phyloP scores from a whole-genome alignment of 2,329 filamentous ascomycete species.

The Colletotrichum liaoningense region DNA sequence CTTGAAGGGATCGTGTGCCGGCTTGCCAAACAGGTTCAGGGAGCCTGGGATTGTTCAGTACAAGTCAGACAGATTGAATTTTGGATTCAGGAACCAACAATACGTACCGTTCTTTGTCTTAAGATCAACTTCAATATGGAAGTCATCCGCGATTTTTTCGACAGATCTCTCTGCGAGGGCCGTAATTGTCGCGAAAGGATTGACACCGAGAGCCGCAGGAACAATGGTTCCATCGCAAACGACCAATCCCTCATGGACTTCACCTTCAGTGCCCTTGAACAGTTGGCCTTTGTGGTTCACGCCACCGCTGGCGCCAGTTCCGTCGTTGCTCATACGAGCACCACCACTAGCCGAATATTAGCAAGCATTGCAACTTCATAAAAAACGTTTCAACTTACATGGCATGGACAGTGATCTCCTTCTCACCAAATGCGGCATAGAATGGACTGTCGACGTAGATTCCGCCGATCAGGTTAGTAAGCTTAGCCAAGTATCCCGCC shows the following conservation, averaged over 20 bases:
- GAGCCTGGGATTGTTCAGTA: slow-evolving; percentile 40
- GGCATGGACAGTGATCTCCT: slow-evolving; percentile 74
- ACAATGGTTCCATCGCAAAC: slow-evolving; percentile 72
- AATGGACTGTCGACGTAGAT: slow-evolving; percentile 70
- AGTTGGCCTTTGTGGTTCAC: slow-evolving; percentile 72
- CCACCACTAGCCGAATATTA: slow-evolving; percentile 53
- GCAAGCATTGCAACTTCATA: not conserved
- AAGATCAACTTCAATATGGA: slow-evolving; percentile 55
- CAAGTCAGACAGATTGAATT: too few species aligned
- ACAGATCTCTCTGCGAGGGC: slow-evolving; percentile 75
- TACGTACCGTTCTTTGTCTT: slow-evolving; percentile 50
- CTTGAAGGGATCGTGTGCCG: slow-evolving; percentile 42
- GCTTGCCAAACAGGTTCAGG: slow-evolving; percentile 67
- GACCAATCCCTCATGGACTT: slow-evolving; percentile 68
- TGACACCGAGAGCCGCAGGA: slow-evolving; percentile 72
- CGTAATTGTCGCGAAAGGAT: slow-evolving; percentile 77
- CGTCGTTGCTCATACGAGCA: slow-evolving; percentile 70
- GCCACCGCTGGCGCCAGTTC: slow-evolving; percentile 66
- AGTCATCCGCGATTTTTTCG: slow-evolving; percentile 56
- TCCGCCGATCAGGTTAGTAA: slow-evolving; percentile 69
- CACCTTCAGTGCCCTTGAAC: slow-evolving; percentile 61
- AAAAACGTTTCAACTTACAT: slow-evolving; percentile 53
- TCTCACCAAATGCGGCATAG: slow-evolving; percentile 63
- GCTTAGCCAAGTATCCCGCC: slow-evolving; percentile 62
- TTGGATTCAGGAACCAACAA: too few species aligned